Evolutionary conservation across 1,139 yeast genomes (phyloP).

Genomic region (Blastobotrys apis): DNA sequence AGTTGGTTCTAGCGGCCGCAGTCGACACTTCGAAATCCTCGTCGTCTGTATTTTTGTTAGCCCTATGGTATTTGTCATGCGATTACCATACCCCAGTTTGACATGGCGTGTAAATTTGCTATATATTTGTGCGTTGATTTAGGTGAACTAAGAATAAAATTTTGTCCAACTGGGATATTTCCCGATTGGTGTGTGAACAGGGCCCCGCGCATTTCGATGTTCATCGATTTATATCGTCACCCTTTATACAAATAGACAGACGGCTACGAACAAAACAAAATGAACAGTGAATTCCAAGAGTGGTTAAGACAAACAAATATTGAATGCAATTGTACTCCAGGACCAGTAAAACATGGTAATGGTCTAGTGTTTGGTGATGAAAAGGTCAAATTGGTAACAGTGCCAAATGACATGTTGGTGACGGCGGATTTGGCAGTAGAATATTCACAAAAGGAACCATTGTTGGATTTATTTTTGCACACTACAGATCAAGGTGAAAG

Average conservation of each 20-base stretch:
- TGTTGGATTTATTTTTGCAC: conserved; percentile 21
- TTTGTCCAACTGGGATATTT: background rate
- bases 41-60: conserved; percentile 33
- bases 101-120: conserved; percentile 19
- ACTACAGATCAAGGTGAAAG: conserved; percentile 17
- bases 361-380: conserved; percentile 16
- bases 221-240: background rate
- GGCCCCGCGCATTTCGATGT: no score
- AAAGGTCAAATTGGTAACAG: conserved; percentile 16
- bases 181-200: no score
- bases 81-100: conserved; percentile 27
- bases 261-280: background rate
- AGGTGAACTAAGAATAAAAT: background rate
- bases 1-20: conserved; percentile 68
- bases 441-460: conserved; percentile 17
- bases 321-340: conserved; percentile 13
- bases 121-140: background rate
- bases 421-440: conserved; percentile 19
- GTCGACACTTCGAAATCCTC: conserved; percentile 89
- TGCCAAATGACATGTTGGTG: conserved; percentile 25
- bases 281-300: conserved; percentile 9
- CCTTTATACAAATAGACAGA: background rate
- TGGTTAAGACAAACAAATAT: conserved; percentile 15
- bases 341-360: conserved; percentile 17
- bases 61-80: background rate